A percentile compares a stretch with the other conserved stretches of the same genome.
Conservation (phyloP, 345 rosid species). For the Dipteronia sinensis region DNA sequence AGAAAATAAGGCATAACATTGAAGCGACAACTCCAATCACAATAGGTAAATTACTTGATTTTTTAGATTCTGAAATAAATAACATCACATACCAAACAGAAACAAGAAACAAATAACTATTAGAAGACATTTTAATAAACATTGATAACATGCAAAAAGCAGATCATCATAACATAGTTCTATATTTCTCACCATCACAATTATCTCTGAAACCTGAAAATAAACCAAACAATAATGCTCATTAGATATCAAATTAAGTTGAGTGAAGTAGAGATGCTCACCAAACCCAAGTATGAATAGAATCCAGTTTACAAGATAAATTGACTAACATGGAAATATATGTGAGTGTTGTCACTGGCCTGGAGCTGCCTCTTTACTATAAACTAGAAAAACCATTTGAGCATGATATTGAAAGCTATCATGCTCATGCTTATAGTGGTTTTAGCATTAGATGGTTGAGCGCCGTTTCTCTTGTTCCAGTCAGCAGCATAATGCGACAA, state of each 20-base stretch:
- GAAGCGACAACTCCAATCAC: conserved; percentile 26
- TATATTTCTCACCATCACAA: conserved; percentile 4
- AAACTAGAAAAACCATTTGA: no score
- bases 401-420: no score
- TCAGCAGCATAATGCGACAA: not conserved
- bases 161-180: not conserved
- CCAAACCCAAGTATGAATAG: not conserved
- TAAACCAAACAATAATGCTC: not conserved
- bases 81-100: not conserved
- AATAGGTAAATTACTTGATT: not conserved
- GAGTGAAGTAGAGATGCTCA: not conserved
- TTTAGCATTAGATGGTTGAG: not conserved
- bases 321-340: no score
- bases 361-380: no score
- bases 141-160: not conserved
- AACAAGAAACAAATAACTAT: not conserved
- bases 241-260: not conserved
- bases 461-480: not conserved
- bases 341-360: not conserved
- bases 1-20: conserved; percentile 10
- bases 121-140: not conserved
- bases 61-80: not conserved
- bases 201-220: not conserved
- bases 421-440: not conserved
- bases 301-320: not conserved